Base-by-base conservation (phyloP, 2,329 filamentous ascomycete species). In the Cladophialophora chaetospira region DNA sequence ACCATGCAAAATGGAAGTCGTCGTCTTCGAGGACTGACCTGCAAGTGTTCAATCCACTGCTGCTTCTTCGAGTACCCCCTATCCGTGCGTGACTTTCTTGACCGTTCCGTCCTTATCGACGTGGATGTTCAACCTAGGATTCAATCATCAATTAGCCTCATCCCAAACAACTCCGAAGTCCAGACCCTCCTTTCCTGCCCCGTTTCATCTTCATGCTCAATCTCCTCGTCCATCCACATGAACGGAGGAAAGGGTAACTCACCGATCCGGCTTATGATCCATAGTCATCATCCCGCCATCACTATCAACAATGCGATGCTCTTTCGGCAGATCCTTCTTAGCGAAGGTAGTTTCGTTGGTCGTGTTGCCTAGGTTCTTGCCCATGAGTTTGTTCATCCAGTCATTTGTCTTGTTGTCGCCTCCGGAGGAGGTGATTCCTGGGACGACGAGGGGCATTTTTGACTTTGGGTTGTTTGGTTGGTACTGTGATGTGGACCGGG, bases 381-480 rank as follows among this genome's bases (percentile, higher is more conserved):
- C 76, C 44, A 75, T 68, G 28, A 79, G 68, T 65, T 77, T 78
- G 43, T 66, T 69, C 48, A 70, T 66, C 77, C 77, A 79, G 26
- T 69, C 66, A 36, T 42, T 46, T 10, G 42, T 53, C 13, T 23
- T 10, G 31, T 23, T n/a, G 29, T n/a, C n/a, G n/a, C n/a, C n/a
- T n/a, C 31, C 19, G 35, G 68, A 67, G 33, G 45, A 67, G 65
- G 68, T 75, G 63, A 78, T 67, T 48, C 73, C 71, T 17, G 76
- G 75, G 31, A 78, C 70, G 55, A 79, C 73, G 53, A 79, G 75
- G 67, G 77, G 77, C 77, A 79, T 48, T 48, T 23, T 47, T 10
- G 43, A 8, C 36, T 42, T 9, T 42, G 46, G 9, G 21, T 28
- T 47, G 44, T 11, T 23, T 21, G 21, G 31, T 8, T 42, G 6